Evolutionary conservation across 2,329 filamentous ascomycete genomes (phyloP), one percentile per base, ranked within the genome.

Genomic region (Cadophora sp.): DNA sequence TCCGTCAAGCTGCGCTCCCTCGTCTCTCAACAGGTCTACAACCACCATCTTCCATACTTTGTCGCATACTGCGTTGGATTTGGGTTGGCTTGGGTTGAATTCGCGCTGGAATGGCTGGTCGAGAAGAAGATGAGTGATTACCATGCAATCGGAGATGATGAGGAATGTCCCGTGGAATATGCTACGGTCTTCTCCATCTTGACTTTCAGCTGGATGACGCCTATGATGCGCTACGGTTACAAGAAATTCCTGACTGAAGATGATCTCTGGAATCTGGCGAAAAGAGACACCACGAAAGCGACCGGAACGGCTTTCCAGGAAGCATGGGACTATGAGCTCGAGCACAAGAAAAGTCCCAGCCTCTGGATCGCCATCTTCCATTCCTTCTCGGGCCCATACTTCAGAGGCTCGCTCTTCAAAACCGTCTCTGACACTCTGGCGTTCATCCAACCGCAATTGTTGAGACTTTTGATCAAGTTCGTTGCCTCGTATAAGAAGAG

Each of bases 141-240:
- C 76, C 87, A 91, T 77, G 88, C 88, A 6, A 79, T 92, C 60
- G 89, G 88, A 7, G 87, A 90, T 68, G 88, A 89, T 50, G 87
- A 91, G 73, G 90, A 92, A 79, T 92, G 89, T 69, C 85, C 85
- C 6, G 67, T 92, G 70, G 94, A 98, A 80, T 97, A 97, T 79
- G 94, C 96, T 14, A 94, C 95, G 69, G 85, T 98, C 63, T 99
- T 99, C 81, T 97, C 95, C 4, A 89, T 92, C 62, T 85, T 99
- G 56, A 97, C 95, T 0, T 99, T 99, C 79, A 91, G 92, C 65
- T 99, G 96, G 96, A 97, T 99, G 95, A 98, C 96, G 0, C 94
- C 96, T 0, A 83, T 99, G 87, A 99, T 99, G 96, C 94, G 90
- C 77, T 91, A 91, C 77, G 96, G 96, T 0, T 98, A 99, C 83